phyloP scores from a whole-genome alignment of 108 stramenopile genomes.

The Craspedostauros australis region DNA sequence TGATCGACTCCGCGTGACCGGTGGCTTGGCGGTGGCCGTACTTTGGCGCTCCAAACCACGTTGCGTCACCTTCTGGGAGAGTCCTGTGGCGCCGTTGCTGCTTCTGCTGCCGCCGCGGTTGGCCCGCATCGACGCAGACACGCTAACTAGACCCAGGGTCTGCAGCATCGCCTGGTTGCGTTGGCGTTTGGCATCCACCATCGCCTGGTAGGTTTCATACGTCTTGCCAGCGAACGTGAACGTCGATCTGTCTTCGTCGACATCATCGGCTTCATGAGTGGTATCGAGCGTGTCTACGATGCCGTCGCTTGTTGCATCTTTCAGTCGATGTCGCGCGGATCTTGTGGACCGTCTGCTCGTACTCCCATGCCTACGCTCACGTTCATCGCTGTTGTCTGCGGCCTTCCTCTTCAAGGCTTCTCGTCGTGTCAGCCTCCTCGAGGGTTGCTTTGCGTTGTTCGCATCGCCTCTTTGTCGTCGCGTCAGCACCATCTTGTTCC shows the following conservation, averaged over 20 bases:
- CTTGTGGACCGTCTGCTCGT: neutral
- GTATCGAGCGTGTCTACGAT: neutral
- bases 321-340: neutral
- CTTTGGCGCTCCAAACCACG: neutral
- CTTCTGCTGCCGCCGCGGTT: constrained; percentile 1
- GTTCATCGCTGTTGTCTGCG: neutral
- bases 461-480: too few species aligned
- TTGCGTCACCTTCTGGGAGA: neutral
- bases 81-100: too few species aligned
- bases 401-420: neutral
- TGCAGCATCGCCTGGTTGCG: constrained; percentile 50
- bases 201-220: constrained; percentile 58
- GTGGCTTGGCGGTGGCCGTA: neutral
- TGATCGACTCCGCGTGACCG: constrained; percentile 10
- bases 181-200: constrained; percentile 76
- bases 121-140: constrained; percentile 18
- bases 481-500: too few species aligned
- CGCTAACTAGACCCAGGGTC: constrained; percentile 49
- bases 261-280: neutral
- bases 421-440: too few species aligned
- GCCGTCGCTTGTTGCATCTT: neutral
- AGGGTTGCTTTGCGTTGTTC: too few species aligned
- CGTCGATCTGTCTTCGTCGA: constrained; percentile 4
- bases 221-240: constrained; percentile 49
- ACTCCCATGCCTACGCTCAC: neutral